phyloP scores from a whole-genome alignment of 2,329 filamentous ascomycete genomes.

The Fragosphaeria purpurea region DNA sequence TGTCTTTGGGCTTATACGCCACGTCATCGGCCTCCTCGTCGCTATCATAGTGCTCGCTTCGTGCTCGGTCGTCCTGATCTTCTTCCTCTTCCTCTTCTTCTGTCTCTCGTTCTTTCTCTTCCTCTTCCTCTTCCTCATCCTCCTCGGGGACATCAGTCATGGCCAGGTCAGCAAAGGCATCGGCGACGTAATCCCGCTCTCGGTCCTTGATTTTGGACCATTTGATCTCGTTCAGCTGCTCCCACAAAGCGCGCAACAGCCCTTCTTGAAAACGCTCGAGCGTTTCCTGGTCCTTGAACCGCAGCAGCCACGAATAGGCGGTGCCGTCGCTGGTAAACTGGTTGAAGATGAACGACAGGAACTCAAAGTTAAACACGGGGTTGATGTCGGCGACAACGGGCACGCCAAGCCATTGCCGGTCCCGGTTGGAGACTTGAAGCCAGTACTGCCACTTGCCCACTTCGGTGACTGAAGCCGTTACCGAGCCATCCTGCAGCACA shows the following conservation, averaged over 20 bases:
- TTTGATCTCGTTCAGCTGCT: constrained; percentile 87
- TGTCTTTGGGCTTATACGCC: constrained; percentile 55
- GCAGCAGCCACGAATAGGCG: constrained; percentile 89
- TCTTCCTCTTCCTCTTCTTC: constrained; percentile 43
- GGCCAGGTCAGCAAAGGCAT: constrained; percentile 87
- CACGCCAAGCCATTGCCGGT: constrained; percentile 79
- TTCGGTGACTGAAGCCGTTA: constrained; percentile 74
- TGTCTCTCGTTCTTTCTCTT: constrained; percentile 22
- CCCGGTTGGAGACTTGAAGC: constrained; percentile 70
- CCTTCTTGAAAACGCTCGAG: constrained; percentile 87
- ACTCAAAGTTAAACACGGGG: constrained; percentile 98
- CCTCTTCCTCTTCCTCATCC: constrained; percentile 30
- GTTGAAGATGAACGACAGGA: constrained; percentile 98
- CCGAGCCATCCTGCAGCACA: constrained; percentile 62
- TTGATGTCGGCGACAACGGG: constrained; percentile 84
- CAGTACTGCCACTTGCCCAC: constrained; percentile 91
- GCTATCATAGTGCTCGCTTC: constrained; percentile 46
- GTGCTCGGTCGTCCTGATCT: constrained; percentile 44
- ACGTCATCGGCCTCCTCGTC: constrained; percentile 71
- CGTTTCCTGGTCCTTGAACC: constrained; percentile 74
- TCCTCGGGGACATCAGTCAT: constrained; percentile 67
- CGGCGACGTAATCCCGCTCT: constrained; percentile 87
- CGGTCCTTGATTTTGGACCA: constrained; percentile 89
- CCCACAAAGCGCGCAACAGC: constrained; percentile 92
- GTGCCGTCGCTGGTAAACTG: constrained; percentile 82